Evolutionary conservation across 805 yeast genomes (phyloP), one percentile per base, ranked within the genome.

Genomic region (Lipomyces yamadae): DNA sequence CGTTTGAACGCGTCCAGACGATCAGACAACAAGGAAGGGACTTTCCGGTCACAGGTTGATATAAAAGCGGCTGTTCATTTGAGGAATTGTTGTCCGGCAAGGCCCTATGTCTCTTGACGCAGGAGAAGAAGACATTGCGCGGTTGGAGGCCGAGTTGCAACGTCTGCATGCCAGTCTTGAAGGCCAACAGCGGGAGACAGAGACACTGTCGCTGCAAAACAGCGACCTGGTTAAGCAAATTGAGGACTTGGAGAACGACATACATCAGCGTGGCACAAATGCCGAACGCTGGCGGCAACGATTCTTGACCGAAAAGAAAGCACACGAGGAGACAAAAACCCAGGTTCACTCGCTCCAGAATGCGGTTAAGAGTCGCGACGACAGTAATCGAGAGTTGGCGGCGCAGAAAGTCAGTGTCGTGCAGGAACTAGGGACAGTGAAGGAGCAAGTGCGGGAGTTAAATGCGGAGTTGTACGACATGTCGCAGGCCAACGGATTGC

Each of bases 261-360:
- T 8, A 30, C 69, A 60, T 48, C 53, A 54, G 13, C 66, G 63
- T 4, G 62, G 61, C 10, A 50, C n/a, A 7, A 61, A 65, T 50
- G 68, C 68, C 13, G 69, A 67, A 37, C 42, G 60, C 11, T 67
- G 70, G 70, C 60, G 65, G 34, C 57, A 52, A 24, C 45, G 63
- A n/a, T 64, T n/a, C 48, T 30, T 54, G 42, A 54, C 59, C 7
- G 70, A 65, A 34, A 61, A 57, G 55, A 52, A 45, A 45, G 64
- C 50, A 6, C 24, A 30, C 4, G 70, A 67, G 56, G 58, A 56
- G 32, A 30, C 50, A 13, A 45, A 45, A 53, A 34, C 39, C 10
- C 58, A 64, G 54, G 39, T 64, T 45, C 50, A 33, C 10, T 45
- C 58, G 8, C 45, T 65, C n/a, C 65, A 64, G 54, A 32, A n/a